Base-by-base conservation (phyloP, 148 eudicot genomes). In the Chenopodium suecicum region DNA sequence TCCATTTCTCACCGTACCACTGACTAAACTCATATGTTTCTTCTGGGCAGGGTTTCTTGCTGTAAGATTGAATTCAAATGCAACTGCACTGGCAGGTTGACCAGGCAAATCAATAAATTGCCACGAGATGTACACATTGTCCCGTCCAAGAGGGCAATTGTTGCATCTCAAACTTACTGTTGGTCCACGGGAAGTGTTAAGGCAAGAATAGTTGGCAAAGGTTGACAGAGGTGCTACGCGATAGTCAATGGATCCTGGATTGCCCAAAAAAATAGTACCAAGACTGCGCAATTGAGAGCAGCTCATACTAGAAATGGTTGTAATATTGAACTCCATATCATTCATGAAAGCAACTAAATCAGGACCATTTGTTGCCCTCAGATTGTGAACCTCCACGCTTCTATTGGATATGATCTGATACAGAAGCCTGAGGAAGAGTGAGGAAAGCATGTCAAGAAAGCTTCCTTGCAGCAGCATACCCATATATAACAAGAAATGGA, bases 1-100 rank as follows among this genome's bases (percentile, higher is more conserved):
- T 79, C 89, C 91, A 82, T 91, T 94, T 63, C 87, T 90, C 29
- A 96, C 78, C 46, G 73, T 83, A 56, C 99, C 99, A 85, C 94
- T 85, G 75, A 92, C 95, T 78, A 86, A 82, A 84, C 99, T 96
- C 84, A 91, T 76, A 81, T 91, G 95, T 82, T 88, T 92, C 60
- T 78, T 84, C 66, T 60, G 64, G 2, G 71, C 87, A 80, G 75
- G 92, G 75, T 85, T 87, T 83, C 74, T 90, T 20, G 98, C 94
- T 11, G 95, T 89, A 75, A 96, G 90, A 83, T 96, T 96, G 86
- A 96, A 96, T 81, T 90, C 90, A 86, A 94, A 96, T 23, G 98
- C 98, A 67, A 94, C 92, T 44, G 99, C 98, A 77, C 77, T 81
- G 69, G 99, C 98, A 65, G 99, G 99, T 85, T 82, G 83, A 89